Evolutionary conservation across 352 stramenopile species (phyloP).

Genomic region (Phytopythium kandeliae): DNA sequence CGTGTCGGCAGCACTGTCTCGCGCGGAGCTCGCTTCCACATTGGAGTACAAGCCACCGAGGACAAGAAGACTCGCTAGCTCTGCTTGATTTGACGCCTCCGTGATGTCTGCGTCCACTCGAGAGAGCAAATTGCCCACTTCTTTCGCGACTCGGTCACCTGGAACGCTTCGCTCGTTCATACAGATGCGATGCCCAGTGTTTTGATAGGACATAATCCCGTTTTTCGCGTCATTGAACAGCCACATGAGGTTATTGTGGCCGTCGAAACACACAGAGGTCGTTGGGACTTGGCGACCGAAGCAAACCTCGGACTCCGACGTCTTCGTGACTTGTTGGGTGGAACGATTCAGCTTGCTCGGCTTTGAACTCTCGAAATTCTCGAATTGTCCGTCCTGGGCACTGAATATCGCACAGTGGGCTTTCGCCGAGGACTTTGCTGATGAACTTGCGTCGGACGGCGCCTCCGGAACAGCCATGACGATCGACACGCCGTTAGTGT

Average conservation of each 20-base stretch:
- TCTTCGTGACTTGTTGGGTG: constrained; percentile 3
- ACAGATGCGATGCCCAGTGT: constrained; percentile 33
- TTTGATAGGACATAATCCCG: constrained; percentile 29
- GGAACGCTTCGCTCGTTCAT: constrained; percentile 27
- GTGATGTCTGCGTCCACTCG: neutral
- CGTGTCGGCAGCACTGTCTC: constrained; percentile 25
- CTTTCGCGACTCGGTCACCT: constrained; percentile 1
- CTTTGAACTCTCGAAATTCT: constrained; percentile 2
- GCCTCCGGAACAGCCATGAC: constrained; percentile 15
- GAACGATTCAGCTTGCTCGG: neutral
- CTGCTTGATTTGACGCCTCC: constrained; percentile 6
- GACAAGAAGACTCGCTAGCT: constrained; percentile 18
- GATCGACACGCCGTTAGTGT: constrained; percentile 22
- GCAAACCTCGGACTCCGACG: constrained; percentile 1
- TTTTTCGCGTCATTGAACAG: constrained; percentile 25
- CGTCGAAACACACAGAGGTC: constrained; percentile 41
- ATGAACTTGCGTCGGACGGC: constrained; percentile 3
- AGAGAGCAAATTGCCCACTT: neutral
- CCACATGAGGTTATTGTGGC: constrained; percentile 42
- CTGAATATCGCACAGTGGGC: constrained; percentile 45
- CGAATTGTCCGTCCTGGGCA: constrained; percentile 27
- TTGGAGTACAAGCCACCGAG: constrained; percentile 25
- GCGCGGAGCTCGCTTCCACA: constrained; percentile 1
- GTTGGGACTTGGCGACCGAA: constrained; percentile 19
- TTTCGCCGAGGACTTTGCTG: constrained; percentile 5